Conservation (phyloP, 1,284 basidiomycete species). For the Hymenochaete sp. region DNA sequence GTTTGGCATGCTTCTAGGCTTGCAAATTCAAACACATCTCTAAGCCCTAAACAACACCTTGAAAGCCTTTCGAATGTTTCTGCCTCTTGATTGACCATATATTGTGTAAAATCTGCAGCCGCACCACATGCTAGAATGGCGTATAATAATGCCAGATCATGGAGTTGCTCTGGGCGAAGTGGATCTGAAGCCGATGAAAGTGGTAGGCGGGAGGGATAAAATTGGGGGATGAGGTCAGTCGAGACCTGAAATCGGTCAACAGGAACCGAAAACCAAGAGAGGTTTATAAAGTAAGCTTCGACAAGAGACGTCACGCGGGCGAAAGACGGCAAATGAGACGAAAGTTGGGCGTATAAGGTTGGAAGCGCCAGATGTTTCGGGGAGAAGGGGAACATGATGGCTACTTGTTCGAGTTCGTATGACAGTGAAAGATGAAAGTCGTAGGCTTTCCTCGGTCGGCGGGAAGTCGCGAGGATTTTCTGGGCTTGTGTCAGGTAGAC, state of each 20-base stretch:
- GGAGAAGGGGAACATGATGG: slow-evolving; percentile 15
- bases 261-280: slow-evolving; percentile 18
- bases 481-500: no score
- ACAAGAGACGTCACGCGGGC: slow-evolving; percentile 19
- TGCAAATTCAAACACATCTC: slow-evolving; percentile 14
- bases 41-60: slow-evolving; percentile 19
- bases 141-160: slow-evolving; percentile 20
- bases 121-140: slow-evolving; percentile 21
- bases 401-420: slow-evolving; percentile 11
- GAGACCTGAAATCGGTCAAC: slow-evolving; percentile 6
- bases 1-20: slow-evolving; percentile 17
- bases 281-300: slow-evolving; percentile 19
- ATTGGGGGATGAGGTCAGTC: slow-evolving; percentile 4
- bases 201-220: slow-evolving; percentile 4
- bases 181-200: not conserved
- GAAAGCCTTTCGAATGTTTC: slow-evolving; percentile 23
- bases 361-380: not conserved
- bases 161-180: not conserved
- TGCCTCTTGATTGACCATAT: slow-evolving; percentile 18
- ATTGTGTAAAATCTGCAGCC: slow-evolving; percentile 17
- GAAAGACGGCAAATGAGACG: slow-evolving; percentile 12
- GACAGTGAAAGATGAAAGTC: no score
- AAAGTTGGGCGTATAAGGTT: slow-evolving; percentile 11
- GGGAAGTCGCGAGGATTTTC: no score
- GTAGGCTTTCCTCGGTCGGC: no score